phyloP scores from a whole-genome alignment of 495 filamentous ascomycete genomes.

The Letharia columbiana region DNA sequence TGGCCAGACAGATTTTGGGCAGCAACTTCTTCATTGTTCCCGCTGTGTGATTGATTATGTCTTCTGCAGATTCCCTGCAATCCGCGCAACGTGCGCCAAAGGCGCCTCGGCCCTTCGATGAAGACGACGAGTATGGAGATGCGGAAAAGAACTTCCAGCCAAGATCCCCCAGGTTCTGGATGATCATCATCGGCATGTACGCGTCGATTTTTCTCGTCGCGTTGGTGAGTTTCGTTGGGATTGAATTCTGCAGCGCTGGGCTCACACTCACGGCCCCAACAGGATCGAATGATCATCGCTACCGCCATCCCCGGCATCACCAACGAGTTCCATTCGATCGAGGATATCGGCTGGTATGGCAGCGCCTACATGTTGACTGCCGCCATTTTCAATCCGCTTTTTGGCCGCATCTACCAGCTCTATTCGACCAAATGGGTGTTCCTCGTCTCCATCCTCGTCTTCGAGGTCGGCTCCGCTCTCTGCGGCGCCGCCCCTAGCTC shows the following conservation, averaged over 20 bases:
- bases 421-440: no score
- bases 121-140: constrained; percentile 32
- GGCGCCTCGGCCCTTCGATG: constrained; percentile 3
- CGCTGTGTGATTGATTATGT: constrained; percentile 11
- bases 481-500: no score
- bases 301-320: no score
- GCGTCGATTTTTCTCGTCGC: constrained; percentile 34
- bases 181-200: constrained; percentile 33
- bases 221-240: constrained; percentile 25
- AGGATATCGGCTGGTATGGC: no score
- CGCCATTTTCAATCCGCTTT: no score
- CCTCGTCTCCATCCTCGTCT: no score
- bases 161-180: constrained; percentile 31
- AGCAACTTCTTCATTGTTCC: no score
- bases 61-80: constrained; percentile 15
- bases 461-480: no score
- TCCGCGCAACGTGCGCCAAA: neutral
- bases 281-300: constrained; percentile 13
- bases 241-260: constrained; percentile 9
- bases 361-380: no score
- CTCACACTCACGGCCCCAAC: constrained; percentile 14
- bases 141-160: constrained; percentile 35
- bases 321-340: no score
- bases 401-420: no score
- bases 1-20: no score